Conservation (phyloP, 2,329 filamentous ascomycete species). For the Volutella citrinella region DNA sequence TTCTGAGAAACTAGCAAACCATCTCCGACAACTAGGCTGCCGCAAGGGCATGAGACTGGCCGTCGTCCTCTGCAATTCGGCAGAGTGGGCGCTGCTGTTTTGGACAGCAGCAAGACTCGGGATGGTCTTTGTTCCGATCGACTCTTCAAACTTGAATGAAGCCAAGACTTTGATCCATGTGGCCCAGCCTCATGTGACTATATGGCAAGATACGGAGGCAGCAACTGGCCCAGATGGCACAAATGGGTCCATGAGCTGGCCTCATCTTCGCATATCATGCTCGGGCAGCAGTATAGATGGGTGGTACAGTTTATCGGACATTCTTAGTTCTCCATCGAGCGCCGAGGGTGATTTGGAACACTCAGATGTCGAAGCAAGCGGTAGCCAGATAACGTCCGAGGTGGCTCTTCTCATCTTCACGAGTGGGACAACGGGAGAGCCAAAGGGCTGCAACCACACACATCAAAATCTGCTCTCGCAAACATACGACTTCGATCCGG, state of each 20-base stretch:
- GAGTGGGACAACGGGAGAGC: slow-evolving; percentile 46
- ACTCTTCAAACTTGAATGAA: slow-evolving; percentile 26
- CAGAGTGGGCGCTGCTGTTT: slow-evolving; percentile 37
- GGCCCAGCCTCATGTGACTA: slow-evolving; percentile 26
- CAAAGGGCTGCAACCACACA: slow-evolving; percentile 44
- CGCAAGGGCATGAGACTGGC: slow-evolving; percentile 28
- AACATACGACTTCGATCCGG: slow-evolving; percentile 34
- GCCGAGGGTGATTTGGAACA: no score
- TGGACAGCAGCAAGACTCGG: slow-evolving; percentile 34
- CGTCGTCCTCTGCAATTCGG: slow-evolving; percentile 33
- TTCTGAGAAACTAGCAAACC: slow-evolving; percentile 23
- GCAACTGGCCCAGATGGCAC: slow-evolving; percentile 17
- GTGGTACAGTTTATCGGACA: no score
- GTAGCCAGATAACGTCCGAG: slow-evolving; percentile 28
- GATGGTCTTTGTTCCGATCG: slow-evolving; percentile 33
- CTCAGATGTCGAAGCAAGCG: neutral
- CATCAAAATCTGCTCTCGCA: slow-evolving; percentile 38
- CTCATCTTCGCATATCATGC: slow-evolving; percentile 18
- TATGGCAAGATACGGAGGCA: slow-evolving; percentile 29
- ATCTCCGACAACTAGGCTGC: slow-evolving; percentile 21
- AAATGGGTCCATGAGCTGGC: neutral
- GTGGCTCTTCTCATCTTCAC: slow-evolving; percentile 39
- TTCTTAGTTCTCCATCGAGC: no score
- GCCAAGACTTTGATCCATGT: slow-evolving; percentile 19
- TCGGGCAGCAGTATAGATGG: no score